A percentile compares a stretch with the other conserved stretches of the same genome.
These are phyloP conservation scores for Cercospora sp. DNA, from an alignment of 2,329 filamentous ascomycete genomes.

Conservation along the genomic window DNA sequence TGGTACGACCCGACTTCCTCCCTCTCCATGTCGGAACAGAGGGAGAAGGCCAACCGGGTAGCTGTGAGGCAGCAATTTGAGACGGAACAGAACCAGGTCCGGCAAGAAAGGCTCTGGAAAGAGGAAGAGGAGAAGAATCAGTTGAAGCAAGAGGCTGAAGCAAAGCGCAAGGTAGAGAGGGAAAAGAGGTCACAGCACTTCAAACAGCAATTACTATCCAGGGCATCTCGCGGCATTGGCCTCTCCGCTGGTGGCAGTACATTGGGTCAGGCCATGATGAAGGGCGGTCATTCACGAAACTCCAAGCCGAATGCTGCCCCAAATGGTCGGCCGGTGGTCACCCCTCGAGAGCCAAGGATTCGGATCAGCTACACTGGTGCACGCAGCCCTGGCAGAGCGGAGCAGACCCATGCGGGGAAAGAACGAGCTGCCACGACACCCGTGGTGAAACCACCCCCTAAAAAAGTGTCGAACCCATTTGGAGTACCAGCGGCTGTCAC, in stretches of 20 bases:
- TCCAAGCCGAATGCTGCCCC: not conserved
- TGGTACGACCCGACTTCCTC: slow-evolving; percentile 29
- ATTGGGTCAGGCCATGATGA: not conserved
- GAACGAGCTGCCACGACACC: not conserved
- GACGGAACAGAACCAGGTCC: slow-evolving; percentile 13
- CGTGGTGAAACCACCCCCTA: not conserved
- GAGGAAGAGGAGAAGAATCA: slow-evolving; percentile 16
- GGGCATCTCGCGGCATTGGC: not conserved
- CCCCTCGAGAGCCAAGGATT: not conserved
- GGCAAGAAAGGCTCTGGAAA: slow-evolving; percentile 15
- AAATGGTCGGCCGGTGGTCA: not conserved
- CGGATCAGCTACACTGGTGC: not conserved
- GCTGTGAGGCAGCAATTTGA: slow-evolving; percentile 17
- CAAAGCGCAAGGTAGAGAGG: not conserved
- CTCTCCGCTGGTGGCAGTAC: not conserved
- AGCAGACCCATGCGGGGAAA: not conserved
- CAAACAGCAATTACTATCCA: not conserved
- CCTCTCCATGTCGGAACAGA: slow-evolving; percentile 28
- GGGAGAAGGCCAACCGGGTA: slow-evolving; percentile 24
- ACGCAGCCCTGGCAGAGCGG: not conserved
- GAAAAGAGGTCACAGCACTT: not conserved
- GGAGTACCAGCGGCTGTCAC: not conserved
- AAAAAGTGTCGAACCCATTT: slow-evolving; percentile 15
- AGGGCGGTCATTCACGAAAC: not conserved
- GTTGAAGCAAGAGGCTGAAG: not conserved